Evolutionary conservation across 176 grass and related monocot species (phyloP), one percentile per base, ranked within the genome.

Genomic region (Stipa capillata): DNA sequence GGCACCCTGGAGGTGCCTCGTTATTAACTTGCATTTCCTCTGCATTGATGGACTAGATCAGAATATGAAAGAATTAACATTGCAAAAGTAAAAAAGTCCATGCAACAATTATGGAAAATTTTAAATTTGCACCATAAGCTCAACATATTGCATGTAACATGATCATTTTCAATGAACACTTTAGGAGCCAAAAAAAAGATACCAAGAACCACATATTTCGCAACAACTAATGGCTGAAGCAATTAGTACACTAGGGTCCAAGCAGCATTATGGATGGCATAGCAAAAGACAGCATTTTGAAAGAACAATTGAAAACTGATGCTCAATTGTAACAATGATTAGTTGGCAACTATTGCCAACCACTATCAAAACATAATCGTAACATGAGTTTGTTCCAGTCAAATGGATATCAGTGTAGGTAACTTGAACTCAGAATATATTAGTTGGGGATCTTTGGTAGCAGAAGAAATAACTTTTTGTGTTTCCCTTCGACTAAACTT

Each of bases 11-110:
- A 54, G 87, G 80, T 58, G 77, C 87, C 83, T 92, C 89, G 48
- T 78, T 80, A 82, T 87, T 89, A 78, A 89, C 90, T 81, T 94
- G 85, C 92, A 94, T 98, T 89, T 89, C 83, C 51, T 89, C 96
- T 98, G 87, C 80, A 87, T 85, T 39, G 39, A 77, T 85, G 61
- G 80, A 50, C 21, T 51, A 73, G 44, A 76, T 89, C 43, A 82
- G 84, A 87, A 74, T 68, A 39, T 53, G 28, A 70, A 37, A 69
- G n/a, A 79, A 48, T 16, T 18, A 37, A 80, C 27, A 67, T 63
- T 56, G 47, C n/a, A 57, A 74, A 84, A 43, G 23, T 5, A 31
- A 72, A 53, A 61, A 11, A 14, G 51, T 82, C 11, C 17, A 33
- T 62, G n/a, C 51, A 79, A 80, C 34, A n/a, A n/a, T n/a, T 58